Evolutionary conservation across 2,329 filamentous ascomycete genomes (phyloP), one percentile per base, ranked within the genome.

Genomic region (Exophiala alcalophila): DNA sequence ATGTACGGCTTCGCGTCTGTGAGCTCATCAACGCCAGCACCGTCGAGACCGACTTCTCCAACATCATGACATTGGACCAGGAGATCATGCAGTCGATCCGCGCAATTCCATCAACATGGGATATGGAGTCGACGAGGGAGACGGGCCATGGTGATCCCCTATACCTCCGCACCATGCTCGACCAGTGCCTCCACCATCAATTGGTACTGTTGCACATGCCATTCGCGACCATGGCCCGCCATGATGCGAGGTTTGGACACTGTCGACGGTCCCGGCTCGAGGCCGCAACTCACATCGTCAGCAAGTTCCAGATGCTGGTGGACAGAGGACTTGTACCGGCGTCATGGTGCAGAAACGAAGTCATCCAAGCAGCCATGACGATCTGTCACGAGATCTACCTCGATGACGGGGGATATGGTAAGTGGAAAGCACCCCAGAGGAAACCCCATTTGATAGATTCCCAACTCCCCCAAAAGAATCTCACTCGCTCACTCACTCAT

Each of bases 51-150:
- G 40, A 49, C 7, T 47, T 43, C 3, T 24, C 53, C 5, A 32
- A 43, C 11, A 54, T 56, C 34, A 53, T 57, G 11, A 47, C 53
- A 4, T 28, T 54, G 23, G 26, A 45, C n/a, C 51, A 55, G 24
- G 58, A 61, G 45, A 34, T 3, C n/a, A 25, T 33, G 30, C 20
- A 29, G n/a, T 16, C 3, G 10, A 4, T 32, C n/a, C 65, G 66
- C 57, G 62, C 71, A 49, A 61, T 64, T 61, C 61, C 84, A 41
- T 69, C 73, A 56, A 81, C 82, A 60, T 73, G 84, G 55, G 76
- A 84, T 47, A 69, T 62, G 16, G 66, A 82, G 49, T 72, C 73
- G 9, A 70, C 72, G 3, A 37, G 7, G 23, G 36, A 33, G 9
- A 20, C 18, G 10, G 18, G 30, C 15, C 15, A 5, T 3, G 12